A percentile compares a stretch with the other conserved stretches of the same genome.
Conservation (phyloP, 1,139 yeast species). For the Sugiyamaella paludigena region DNA sequence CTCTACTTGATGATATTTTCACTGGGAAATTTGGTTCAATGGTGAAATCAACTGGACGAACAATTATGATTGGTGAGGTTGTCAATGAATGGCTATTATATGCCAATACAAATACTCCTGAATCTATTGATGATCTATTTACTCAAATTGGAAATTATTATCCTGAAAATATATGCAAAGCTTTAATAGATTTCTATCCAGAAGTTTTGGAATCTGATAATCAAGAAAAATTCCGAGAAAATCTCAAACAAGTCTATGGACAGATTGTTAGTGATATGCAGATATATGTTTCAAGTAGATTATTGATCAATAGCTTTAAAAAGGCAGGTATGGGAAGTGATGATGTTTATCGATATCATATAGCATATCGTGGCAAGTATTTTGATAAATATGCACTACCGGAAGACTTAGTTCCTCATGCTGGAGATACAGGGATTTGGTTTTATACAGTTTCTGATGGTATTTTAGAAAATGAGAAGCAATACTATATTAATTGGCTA, state of each 20-base stretch:
- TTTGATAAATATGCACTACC: slow-evolving; percentile 33
- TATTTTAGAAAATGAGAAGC: slow-evolving; percentile 32
- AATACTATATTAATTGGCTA: slow-evolving; percentile 29
- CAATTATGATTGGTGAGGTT: slow-evolving; percentile 42
- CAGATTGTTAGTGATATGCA: slow-evolving; percentile 42
- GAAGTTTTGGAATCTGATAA: slow-evolving; percentile 6
- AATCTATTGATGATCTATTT: slow-evolving; percentile 59
- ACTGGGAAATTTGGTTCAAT: slow-evolving; percentile 38
- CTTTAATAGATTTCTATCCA: slow-evolving; percentile 36
- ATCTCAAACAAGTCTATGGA: slow-evolving; percentile 34
- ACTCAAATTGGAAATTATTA: slow-evolving; percentile 46
- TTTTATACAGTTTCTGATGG: slow-evolving; percentile 33
- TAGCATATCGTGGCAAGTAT: slow-evolving; percentile 37
- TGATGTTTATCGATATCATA: slow-evolving; percentile 36
- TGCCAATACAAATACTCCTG: slow-evolving; percentile 44
- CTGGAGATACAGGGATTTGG: slow-evolving; percentile 38
- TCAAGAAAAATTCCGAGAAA: slow-evolving; percentile 21
- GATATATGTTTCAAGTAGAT: slow-evolving; percentile 41
- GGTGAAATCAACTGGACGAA: slow-evolving; percentile 29
- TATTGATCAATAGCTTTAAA: slow-evolving; percentile 34
- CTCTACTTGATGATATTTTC: slow-evolving; percentile 35
- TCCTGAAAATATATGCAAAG: slow-evolving; percentile 34
- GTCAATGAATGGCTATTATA: slow-evolving; percentile 40
- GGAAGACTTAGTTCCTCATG: slow-evolving; percentile 38
- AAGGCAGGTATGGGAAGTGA: slow-evolving; percentile 33